A percentile compares a stretch with the other conserved stretches of the same genome.
phyloP scores from a whole-genome alignment of 2,329 filamentous ascomycete genomes.

The Fusarium secorum region DNA sequence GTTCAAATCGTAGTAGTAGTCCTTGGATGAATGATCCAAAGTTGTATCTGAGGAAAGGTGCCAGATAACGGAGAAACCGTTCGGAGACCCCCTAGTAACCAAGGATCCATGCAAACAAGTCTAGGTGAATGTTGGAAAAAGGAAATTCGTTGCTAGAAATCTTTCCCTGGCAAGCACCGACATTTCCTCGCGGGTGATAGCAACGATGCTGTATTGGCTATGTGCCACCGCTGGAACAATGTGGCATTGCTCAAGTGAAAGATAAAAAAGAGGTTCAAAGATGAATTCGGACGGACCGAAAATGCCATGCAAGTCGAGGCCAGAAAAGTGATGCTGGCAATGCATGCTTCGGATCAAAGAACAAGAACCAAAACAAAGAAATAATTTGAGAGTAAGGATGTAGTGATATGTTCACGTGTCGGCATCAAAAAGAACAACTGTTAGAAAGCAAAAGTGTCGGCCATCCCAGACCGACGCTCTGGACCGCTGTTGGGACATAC shows the following conservation, averaged over 20 bases:
- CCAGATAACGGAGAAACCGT: constrained; percentile 40
- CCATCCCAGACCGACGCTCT: constrained; percentile 10
- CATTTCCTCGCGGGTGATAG: background rate
- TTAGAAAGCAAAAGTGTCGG: constrained; percentile 36
- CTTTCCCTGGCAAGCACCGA: constrained; percentile 20
- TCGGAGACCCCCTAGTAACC: constrained; percentile 40
- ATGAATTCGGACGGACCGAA: constrained; percentile 43
- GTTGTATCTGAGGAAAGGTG: constrained; percentile 44
- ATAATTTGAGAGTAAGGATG: constrained; percentile 35
- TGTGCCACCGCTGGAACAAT: constrained; percentile 6
- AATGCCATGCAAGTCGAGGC: constrained; percentile 43
- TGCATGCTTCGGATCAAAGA: constrained; percentile 44
- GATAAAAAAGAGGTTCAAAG: constrained; percentile 35
- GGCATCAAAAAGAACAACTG: constrained; percentile 42
- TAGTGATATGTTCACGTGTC: constrained; percentile 43
- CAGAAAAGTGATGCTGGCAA: constrained; percentile 40
- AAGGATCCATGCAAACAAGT: constrained; percentile 43
- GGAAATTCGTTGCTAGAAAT: constrained; percentile 42
- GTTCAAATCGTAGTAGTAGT: constrained; percentile 47
- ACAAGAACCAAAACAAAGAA: constrained; percentile 45
- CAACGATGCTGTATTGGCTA: background rate
- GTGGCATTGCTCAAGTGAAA: constrained; percentile 26
- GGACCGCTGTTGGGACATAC: constrained; percentile 17
- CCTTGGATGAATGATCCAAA: constrained; percentile 47
- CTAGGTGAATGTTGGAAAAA: constrained; percentile 43